Evolutionary conservation across 1,284 basidiomycete species (phyloP), one percentile per base, ranked within the genome.

Genomic region (Sphagnurus paluster): DNA sequence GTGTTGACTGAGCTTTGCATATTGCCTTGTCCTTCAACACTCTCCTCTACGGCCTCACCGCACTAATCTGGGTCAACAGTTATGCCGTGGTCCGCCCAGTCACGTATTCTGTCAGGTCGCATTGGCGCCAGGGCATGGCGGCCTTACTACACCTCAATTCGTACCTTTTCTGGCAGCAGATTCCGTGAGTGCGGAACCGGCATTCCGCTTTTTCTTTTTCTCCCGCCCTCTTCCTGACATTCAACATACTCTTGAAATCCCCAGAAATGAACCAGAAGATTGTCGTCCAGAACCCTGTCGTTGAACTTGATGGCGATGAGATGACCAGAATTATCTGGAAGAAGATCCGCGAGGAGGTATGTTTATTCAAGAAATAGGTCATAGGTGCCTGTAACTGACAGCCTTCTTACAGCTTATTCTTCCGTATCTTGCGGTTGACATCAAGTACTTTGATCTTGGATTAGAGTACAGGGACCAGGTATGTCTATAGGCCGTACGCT

Each of bases 271-370:
- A 14, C 19, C 39, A 44, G 51, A 88, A 85, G 62, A 97, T 98
- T 67, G 81, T 79, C 36, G 93, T 97, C 51, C 73, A 81, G 61
- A 93, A 95, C 64, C 94, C 96, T 16, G 83, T 99, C 51, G 95
- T 98, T 49, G 95, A 98, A 76, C 84, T 98, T 46, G 93, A 97
- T 67, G 93, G 93, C 42, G 93, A 97, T 70, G 93, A 97, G 72
- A 96, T 96, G 93, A 97, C 93, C 32, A 79, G 93, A 58, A 94
- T 97, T 59, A 97, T 98, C 68, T 98, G 95, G 95, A 93, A 97
- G 80, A 97, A 96, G 80, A 98, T 98, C 66, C 81, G 93, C 48
- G 89, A 98, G 61, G 92, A 98, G 80, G 90, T 92, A 50, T 46
- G 77, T 68, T 36, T 16, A 8, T 29, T 25, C 16, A 34, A 26